A percentile compares a stretch with the other conserved stretches of the same genome.
phyloP scores from a whole-genome alignment of 31 red algal genomes.

The Bonnemaisonia californica region DNA sequence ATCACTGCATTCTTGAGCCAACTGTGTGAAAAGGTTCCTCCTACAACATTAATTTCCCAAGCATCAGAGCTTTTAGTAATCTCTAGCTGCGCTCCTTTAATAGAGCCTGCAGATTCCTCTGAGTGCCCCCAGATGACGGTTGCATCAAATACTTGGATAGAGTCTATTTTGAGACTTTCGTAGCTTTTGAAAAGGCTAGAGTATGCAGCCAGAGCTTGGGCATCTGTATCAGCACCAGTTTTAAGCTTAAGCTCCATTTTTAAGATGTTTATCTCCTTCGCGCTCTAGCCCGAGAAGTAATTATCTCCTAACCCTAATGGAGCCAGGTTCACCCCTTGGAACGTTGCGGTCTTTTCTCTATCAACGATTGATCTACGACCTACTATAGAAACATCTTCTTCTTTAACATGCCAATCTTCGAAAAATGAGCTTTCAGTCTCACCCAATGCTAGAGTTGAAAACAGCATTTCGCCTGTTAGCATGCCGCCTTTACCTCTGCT shows the following conservation, averaged over 20 bases:
- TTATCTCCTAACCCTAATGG: too few relatives aligned
- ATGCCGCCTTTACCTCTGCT: too few relatives aligned
- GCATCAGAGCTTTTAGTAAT: neutral
- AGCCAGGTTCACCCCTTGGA: too few relatives aligned
- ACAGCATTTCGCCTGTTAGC: neutral
- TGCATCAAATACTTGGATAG: constrained; percentile 9
- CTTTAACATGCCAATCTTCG: constrained; percentile 12
- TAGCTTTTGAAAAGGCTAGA: constrained; percentile 1
- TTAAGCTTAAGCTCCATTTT: constrained; percentile 25
- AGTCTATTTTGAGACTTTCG: neutral
- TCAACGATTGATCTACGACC: neutral
- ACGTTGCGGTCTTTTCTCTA: too few relatives aligned
- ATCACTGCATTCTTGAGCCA: constrained; percentile 5
- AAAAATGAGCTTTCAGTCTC: neutral
- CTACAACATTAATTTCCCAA: neutral
- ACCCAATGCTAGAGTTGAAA: neutral
- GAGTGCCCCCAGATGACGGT: constrained; percentile 1
- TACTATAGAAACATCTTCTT: neutral
- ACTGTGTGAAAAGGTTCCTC: constrained; percentile 2
- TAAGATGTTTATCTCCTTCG: neutral
- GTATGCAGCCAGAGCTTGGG: neutral
- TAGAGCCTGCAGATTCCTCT: neutral
- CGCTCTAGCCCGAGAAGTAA: neutral
- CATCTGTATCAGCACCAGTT: constrained; percentile 9
- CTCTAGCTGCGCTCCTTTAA: neutral